Evolutionary conservation across 2,329 filamentous ascomycete genomes (phyloP).

Genomic region (Cercospora zeina): DNA sequence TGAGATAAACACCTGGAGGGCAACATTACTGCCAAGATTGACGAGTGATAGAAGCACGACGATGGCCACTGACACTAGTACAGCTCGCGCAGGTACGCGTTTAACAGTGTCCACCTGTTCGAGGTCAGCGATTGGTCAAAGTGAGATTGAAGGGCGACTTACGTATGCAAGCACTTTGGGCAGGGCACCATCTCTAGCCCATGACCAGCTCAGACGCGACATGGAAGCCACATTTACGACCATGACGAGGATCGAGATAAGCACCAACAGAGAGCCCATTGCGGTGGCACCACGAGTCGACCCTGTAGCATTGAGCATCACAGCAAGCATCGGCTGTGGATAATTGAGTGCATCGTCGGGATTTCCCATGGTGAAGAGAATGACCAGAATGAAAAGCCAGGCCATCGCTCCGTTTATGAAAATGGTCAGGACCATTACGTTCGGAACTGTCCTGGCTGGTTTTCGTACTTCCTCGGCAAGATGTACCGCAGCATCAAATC

Average conservation of each 20-base stretch:
- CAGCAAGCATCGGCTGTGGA: slow-evolving; percentile 29
- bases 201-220: slow-evolving; percentile 33
- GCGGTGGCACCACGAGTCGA: slow-evolving; percentile 26
- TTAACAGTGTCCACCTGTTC: slow-evolving; percentile 25
- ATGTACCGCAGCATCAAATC: slow-evolving; percentile 30
- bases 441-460: slow-evolving; percentile 29
- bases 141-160: neutral
- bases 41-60: slow-evolving; percentile 30
- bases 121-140: neutral
- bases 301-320: slow-evolving; percentile 30
- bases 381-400: slow-evolving; percentile 29
- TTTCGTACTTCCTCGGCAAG: slow-evolving; percentile 30
- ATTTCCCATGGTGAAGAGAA: slow-evolving; percentile 31
- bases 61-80: slow-evolving; percentile 30
- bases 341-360: slow-evolving; percentile 27
- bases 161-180: slow-evolving; percentile 33
- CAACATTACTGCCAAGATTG: slow-evolving; percentile 29
- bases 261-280: slow-evolving; percentile 22
- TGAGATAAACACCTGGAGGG: slow-evolving; percentile 32
- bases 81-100: slow-evolving; percentile 29
- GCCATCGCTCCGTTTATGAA: slow-evolving; percentile 30
- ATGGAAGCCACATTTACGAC: slow-evolving; percentile 30
- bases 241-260: slow-evolving; percentile 22
- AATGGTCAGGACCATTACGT: slow-evolving; percentile 33
- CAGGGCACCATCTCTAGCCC: slow-evolving; percentile 34